A percentile compares a stretch with the other conserved stretches of the same genome.
These are phyloP conservation scores for Chytridium lagenaria DNA, from an alignment of 371 early-diverging fungal species.

Conservation along the genomic window DNA sequence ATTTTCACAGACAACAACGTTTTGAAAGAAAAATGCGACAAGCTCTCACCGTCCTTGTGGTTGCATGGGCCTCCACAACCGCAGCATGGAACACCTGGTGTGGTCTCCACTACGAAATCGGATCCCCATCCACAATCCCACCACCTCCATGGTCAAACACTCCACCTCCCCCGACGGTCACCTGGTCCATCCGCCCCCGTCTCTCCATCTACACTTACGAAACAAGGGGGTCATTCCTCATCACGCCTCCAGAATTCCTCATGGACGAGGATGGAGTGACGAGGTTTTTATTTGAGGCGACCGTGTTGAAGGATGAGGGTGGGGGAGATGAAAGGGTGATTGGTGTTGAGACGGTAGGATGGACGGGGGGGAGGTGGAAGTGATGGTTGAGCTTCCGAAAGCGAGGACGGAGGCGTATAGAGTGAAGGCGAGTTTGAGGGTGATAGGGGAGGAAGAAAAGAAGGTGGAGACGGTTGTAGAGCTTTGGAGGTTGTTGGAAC, in stretches of 20 bases:
- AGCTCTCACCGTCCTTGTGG: too few relatives aligned
- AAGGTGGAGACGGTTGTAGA: background rate
- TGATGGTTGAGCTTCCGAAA: background rate
- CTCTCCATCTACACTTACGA: constrained; percentile 19
- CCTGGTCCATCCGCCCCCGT: constrained; percentile 1
- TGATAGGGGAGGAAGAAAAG: background rate
- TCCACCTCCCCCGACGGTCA: background rate
- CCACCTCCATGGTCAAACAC: constrained; percentile 14
- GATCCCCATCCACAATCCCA: constrained; percentile 7
- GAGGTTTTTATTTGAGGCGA: background rate
- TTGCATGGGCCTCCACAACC: too few relatives aligned
- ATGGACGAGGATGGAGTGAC: background rate
- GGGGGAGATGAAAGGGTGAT: background rate
- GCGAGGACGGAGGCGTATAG: background rate
- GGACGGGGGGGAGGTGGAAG: background rate
- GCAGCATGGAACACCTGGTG: constrained; percentile 16
- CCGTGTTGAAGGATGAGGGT: background rate
- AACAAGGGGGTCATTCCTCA: background rate
- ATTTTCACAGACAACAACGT: too few relatives aligned
- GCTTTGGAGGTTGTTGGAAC: background rate
- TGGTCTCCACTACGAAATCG: constrained; percentile 18
- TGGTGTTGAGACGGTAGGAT: background rate
- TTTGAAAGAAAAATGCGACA: too few relatives aligned
- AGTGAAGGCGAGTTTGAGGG: background rate
- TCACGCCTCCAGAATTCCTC: constrained; percentile 9